A percentile compares a stretch with the other conserved stretches of the same genome.
Evolutionary conservation across 2,329 filamentous ascomycete species (phyloP).

Genomic region (Aspergillus ochraceus): DNA sequence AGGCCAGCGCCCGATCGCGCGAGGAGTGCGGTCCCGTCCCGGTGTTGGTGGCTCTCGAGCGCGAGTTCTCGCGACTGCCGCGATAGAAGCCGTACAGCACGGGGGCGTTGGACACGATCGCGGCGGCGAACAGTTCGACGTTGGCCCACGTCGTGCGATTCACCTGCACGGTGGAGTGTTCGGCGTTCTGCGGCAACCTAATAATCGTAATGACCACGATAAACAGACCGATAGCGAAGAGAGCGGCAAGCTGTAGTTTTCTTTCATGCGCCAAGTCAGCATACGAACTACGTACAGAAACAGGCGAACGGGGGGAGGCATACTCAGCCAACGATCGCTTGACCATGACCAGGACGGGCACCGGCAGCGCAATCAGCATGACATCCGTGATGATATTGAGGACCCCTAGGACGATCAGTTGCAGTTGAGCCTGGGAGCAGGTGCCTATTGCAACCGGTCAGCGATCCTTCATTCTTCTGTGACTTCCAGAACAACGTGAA

Average conservation of each 20-base stretch:
- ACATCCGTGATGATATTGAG: slow-evolving; percentile 3
- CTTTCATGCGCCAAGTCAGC: not conserved
- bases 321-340: not conserved
- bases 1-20: not conserved
- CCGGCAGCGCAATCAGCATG: slow-evolving; percentile 2
- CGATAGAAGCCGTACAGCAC: slow-evolving; percentile 5
- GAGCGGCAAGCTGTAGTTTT: slow-evolving; percentile 2
- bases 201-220: slow-evolving; percentile 2
- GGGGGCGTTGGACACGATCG: slow-evolving; percentile 1
- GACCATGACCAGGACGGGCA: slow-evolving; percentile 1
- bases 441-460: not conserved
- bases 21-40: not conserved
- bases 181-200: not conserved
- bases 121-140: not conserved
- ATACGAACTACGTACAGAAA: not conserved
- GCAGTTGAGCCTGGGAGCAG: slow-evolving; percentile 1
- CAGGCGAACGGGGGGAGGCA: not conserved
- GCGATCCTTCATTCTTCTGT: not conserved
- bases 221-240: slow-evolving; percentile 1
- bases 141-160: slow-evolving; percentile 5
- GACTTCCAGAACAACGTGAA: not conserved
- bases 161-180: slow-evolving; percentile 1
- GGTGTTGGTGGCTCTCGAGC: slow-evolving; percentile 1
- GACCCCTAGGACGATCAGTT: slow-evolving; percentile 1
- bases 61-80: not conserved